Evolutionary conservation across 1,284 basidiomycete species (phyloP), one percentile per base, ranked within the genome.

Genomic region (Xerocomus cyaneibrunnescens): DNA sequence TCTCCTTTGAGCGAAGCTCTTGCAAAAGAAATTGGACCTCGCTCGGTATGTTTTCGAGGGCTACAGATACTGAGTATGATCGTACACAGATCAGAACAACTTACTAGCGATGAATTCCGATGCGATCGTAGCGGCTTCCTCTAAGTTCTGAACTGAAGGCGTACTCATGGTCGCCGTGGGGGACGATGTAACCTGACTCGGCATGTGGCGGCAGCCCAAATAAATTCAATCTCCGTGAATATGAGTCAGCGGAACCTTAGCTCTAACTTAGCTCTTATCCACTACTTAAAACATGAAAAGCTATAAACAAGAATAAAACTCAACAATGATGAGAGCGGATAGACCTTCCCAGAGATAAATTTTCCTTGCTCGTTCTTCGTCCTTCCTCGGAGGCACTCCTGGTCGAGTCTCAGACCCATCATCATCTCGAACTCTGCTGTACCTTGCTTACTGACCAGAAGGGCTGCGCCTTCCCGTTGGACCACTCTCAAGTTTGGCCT

Each of bases 21-120:
- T 83, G 78, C 12, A 90, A 73, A 9, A 91, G 72, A 64, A 84
- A 84, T 30, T 81, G 80, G 7, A 90, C 80, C 67, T 91, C 89
- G 48, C 77, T 79, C 0, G 86, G 85, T 38, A 91, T 73, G 63
- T 90, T 91, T 57, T 92, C 89, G 27, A 92, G 74, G 59, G 81
- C 88, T 68, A 31, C 17, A 14, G 5, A 35, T 7, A n/a, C 34
- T 49, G 28, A 55, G 41, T 10, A 40, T 8, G 34, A 22, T 25
- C 22, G 12, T 8, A 21, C 14, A 35, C 6, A n/a, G 2, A 34
- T 42, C 7, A 19, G 9, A 10, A 21, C 1, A 2, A 75, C 84
- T 71, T 54, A 88, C 87, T 86, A 12, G 78, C 75, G 13, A 89
- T 81, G 59, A 83, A 87, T 64, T 89, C 87, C 21, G 82, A 74